Evolutionary conservation across 2,329 filamentous ascomycete species (phyloP).

Genomic region (Cercospora sp.): DNA sequence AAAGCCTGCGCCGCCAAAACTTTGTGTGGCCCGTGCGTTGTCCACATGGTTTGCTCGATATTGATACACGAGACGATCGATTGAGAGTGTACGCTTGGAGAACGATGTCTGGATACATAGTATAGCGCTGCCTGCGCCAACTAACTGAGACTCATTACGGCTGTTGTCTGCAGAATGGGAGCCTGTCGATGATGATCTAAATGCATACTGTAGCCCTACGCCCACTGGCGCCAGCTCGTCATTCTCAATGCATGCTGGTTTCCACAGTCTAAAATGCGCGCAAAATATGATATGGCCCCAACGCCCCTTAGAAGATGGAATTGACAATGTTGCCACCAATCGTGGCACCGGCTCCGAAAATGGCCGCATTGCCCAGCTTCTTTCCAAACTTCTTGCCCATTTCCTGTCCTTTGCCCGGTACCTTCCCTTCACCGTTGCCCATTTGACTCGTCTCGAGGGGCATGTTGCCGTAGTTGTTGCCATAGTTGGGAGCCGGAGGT

Average conservation of each 20-base stretch:
- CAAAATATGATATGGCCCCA: background rate
- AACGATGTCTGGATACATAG: background rate
- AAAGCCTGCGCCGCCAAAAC: background rate
- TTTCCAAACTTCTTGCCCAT: conserved; percentile 56
- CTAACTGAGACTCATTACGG: background rate
- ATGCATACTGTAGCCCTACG: conserved; percentile 10
- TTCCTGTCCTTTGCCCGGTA: conserved; percentile 57
- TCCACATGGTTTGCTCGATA: background rate
- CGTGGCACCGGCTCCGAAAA: conserved; percentile 90
- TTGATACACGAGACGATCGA: background rate
- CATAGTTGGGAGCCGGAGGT: conserved; percentile 52
- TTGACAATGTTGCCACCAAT: conserved; percentile 62
- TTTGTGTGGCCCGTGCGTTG: background rate
- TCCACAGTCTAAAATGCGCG: background rate
- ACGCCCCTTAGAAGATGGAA: conserved; percentile 24
- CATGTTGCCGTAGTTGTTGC: conserved; percentile 61
- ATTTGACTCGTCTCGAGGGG: conserved; percentile 71
- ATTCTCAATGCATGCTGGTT: background rate
- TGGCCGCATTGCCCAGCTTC: conserved; percentile 82
- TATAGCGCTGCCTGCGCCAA: background rate
- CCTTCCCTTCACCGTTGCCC: conserved; percentile 50
- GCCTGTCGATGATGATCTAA: background rate
- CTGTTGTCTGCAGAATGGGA: background rate
- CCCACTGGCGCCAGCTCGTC: background rate
- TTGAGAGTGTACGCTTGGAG: background rate